phyloP scores from a whole-genome alignment of 2,329 filamentous ascomycete genomes.

The Sordariomycetes sp. region DNA sequence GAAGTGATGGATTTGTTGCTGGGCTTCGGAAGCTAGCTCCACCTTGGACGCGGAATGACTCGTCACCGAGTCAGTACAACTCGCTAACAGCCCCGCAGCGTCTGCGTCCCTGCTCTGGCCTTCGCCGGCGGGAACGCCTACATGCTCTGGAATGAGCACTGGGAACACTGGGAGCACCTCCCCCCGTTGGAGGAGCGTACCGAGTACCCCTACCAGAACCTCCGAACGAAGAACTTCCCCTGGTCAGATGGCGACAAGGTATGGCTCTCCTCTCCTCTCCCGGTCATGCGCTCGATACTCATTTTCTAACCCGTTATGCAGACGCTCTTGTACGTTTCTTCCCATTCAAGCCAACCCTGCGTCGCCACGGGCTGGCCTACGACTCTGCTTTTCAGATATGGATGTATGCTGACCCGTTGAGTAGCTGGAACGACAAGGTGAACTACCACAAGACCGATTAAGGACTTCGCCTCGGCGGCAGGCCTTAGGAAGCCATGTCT shows the following conservation, averaged over 20 bases:
- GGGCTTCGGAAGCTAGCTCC: not conserved
- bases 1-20: not conserved
- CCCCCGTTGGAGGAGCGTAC: conserved; percentile 79
- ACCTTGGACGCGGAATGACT: not conserved
- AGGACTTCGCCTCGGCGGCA: not conserved
- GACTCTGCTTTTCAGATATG: not conserved
- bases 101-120: conserved; percentile 61
- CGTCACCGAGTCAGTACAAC: not conserved
- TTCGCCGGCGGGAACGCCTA: conserved; percentile 74
- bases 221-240: conserved; percentile 88
- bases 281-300: not conserved
- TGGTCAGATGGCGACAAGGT: conserved; percentile 97
- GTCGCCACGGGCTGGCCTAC: not conserved
- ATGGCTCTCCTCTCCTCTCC: conserved; percentile 18
- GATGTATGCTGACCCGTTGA: conserved; percentile 10
- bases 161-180: conserved; percentile 86
- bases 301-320: conserved; percentile 21
- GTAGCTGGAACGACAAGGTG: conserved; percentile 85
- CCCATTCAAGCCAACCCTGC: not conserved
- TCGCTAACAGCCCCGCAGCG: conserved; percentile 36
- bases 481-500: not conserved
- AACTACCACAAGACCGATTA: conserved; percentile 74
- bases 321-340: conserved; percentile 55
- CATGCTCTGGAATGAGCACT: conserved; percentile 88
- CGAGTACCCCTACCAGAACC: conserved; percentile 97